phyloP scores from a whole-genome alignment of 2,329 filamentous ascomycete genomes.

The Pyrenophora graminea region DNA sequence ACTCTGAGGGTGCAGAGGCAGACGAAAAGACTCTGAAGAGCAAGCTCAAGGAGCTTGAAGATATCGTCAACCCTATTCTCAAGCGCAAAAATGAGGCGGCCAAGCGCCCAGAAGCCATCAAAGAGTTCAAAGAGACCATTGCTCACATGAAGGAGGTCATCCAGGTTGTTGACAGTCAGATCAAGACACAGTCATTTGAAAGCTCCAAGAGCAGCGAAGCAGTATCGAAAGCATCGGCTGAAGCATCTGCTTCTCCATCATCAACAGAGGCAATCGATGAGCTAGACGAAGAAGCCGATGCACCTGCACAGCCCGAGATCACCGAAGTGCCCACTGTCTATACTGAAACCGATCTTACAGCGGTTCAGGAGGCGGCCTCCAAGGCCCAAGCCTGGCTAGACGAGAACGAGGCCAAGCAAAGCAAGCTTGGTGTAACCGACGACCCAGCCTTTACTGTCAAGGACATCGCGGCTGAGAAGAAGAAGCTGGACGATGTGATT shows the following conservation, averaged over 20 bases:
- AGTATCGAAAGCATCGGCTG: constrained; percentile 49
- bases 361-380: constrained; percentile 65
- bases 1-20: constrained; percentile 80
- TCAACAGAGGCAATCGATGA: constrained; percentile 63
- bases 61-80: constrained; percentile 76
- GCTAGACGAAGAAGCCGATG: constrained; percentile 78
- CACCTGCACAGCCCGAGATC: constrained; percentile 31
- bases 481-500: constrained; percentile 71
- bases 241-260: constrained; percentile 51
- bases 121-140: constrained; percentile 70
- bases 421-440: constrained; percentile 54
- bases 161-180: constrained; percentile 69
- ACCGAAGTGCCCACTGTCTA: constrained; percentile 60
- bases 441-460: constrained; percentile 75
- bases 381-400: constrained; percentile 74
- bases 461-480: constrained; percentile 67
- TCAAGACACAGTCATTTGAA: constrained; percentile 69
- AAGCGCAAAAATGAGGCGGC: constrained; percentile 73
- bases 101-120: constrained; percentile 71
- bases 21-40: constrained; percentile 73
- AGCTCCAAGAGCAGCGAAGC: constrained; percentile 45
- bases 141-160: constrained; percentile 73
- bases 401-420: constrained; percentile 67
- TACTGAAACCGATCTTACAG: constrained; percentile 70
- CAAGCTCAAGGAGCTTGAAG: constrained; percentile 76